Base-by-base conservation (phyloP, 1,284 basidiomycete species). In the Heliocybe sulcata region DNA sequence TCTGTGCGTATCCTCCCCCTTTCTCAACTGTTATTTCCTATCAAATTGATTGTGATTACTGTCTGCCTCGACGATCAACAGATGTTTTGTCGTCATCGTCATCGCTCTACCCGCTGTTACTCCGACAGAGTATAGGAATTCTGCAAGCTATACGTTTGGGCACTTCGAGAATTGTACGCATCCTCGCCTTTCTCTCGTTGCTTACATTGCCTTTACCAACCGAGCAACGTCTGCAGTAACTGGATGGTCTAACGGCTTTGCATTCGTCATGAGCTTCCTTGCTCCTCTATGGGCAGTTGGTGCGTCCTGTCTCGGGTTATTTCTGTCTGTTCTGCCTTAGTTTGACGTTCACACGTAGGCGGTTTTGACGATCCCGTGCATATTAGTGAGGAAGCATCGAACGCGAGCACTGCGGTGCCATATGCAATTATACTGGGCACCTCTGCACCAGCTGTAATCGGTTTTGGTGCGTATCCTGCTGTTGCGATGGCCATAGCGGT, bases 211-310 rank as follows among this genome's bases (percentile, higher is more conserved):
- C 29, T 31, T 4, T 31, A 31, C 29, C 12, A 31, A 31, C 12
- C 12, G 4, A 31, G 29, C 12, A 31, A 12, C 29, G 29, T 31
- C n/a, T n/a, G n/a, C n/a, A 31, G 29, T 31, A 6, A 66, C 11
- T 56, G 82, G 82, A 3, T 93, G 87, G 85, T 72, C 81, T 0
- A 72, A 78, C 61, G 86, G 87, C 0, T 90, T 79, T 59, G 85
- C 90, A 0, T 92, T 92, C 64, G 77, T 90, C 35, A 67, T 90
- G 25, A 86, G 84, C 55, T 87, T 90, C 65, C 71, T 91, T 26
- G 82, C 87, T 0, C 89, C 90, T 0, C 72, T 86, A 2, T 92
- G 90, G 90, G 86, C 89, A 0, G 87, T 92, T 52, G 77, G 85
- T 86, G 62, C 54, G 76, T 56, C 29, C 19, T 16, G 19, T n/a